Percentiles rank a stretch among this genome's conserved stretches.
Conservation (phyloP, 2,329 filamentous ascomycete species). For the Xylaria sp. region DNA sequence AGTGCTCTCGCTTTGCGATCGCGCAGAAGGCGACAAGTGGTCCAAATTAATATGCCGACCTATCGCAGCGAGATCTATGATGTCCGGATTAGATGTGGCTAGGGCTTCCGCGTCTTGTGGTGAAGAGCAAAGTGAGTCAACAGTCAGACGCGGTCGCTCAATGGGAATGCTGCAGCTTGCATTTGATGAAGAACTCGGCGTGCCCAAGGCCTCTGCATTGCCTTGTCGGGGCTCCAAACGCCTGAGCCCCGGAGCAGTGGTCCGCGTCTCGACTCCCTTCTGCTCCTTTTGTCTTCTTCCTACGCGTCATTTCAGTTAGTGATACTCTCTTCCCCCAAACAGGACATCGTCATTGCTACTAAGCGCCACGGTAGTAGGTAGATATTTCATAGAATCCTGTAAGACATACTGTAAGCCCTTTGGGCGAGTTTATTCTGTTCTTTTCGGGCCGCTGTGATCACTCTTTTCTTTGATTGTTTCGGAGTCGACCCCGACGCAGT, state of each 20-base stretch:
- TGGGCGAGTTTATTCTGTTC: conserved; percentile 54
- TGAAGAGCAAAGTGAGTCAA: background rate
- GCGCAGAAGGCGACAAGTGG: background rate
- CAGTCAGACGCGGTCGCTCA: background rate
- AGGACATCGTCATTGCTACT: background rate
- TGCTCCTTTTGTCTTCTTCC: conserved; percentile 38
- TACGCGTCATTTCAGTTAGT: conserved; percentile 28
- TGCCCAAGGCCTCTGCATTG: background rate
- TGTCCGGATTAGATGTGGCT: background rate
- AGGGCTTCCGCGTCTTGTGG: background rate
- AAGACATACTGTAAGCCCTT: conserved; percentile 50
- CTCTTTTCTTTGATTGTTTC: conserved; percentile 44
- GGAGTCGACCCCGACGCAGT: background rate
- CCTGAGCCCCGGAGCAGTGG: conserved; percentile 1
- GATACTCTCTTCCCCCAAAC: background rate
- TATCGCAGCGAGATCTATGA: background rate
- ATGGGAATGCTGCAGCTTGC: background rate
- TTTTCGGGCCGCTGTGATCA: conserved; percentile 52
- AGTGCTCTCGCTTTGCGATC: background rate
- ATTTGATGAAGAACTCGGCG: background rate
- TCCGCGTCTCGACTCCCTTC: conserved; percentile 26
- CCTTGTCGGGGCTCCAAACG: conserved; percentile 35
- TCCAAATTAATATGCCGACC: background rate
- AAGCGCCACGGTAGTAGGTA: no score
- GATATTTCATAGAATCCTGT: background rate